Conservation (phyloP, 2,329 filamentous ascomycete genomes). For the Macrophomina tecta region DNA sequence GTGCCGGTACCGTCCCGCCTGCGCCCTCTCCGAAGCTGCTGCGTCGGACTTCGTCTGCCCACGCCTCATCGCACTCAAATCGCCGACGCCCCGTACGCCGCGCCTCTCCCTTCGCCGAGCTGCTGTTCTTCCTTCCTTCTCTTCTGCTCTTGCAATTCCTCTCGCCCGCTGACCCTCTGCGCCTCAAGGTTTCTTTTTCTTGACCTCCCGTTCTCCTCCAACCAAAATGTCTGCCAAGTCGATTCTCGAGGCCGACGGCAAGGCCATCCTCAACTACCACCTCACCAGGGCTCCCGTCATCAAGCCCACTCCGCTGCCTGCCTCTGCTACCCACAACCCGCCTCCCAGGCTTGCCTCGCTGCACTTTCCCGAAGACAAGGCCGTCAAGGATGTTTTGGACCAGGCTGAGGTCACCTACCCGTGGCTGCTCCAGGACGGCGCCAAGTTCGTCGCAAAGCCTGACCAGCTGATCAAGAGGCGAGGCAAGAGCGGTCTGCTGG, state of each 20-base stretch:
- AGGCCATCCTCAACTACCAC: constrained; percentile 99
- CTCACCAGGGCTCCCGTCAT: constrained; percentile 96
- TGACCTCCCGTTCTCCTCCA: constrained; percentile 27
- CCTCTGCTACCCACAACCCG: constrained; percentile 86
- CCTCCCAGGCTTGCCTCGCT: constrained; percentile 89
- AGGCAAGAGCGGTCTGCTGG: constrained; percentile 96
- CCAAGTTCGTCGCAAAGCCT: constrained; percentile 98
- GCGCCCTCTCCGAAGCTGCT: constrained; percentile 9
- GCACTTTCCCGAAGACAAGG: constrained; percentile 88
- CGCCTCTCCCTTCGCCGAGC: not conserved
- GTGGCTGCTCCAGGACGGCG: constrained; percentile 82
- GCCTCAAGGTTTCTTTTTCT: not conserved
- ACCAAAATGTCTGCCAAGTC: constrained; percentile 90
- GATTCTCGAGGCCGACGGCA: constrained; percentile 98
- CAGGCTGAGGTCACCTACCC: constrained; percentile 97
- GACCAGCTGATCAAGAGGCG: constrained; percentile 99
- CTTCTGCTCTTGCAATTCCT: constrained; percentile 12
- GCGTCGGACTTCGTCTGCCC: constrained; percentile 10
- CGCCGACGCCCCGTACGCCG: constrained; percentile 11
- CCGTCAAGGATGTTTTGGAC: constrained; percentile 83
- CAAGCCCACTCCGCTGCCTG: constrained; percentile 93
- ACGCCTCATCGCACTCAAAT: constrained; percentile 4
- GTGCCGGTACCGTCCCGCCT: constrained; percentile 6
- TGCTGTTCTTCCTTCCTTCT: not conserved
- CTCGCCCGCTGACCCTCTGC: constrained; percentile 1